phyloP scores from a whole-genome alignment of 2,329 filamentous ascomycete genomes.

The Fusarium acutatum region DNA sequence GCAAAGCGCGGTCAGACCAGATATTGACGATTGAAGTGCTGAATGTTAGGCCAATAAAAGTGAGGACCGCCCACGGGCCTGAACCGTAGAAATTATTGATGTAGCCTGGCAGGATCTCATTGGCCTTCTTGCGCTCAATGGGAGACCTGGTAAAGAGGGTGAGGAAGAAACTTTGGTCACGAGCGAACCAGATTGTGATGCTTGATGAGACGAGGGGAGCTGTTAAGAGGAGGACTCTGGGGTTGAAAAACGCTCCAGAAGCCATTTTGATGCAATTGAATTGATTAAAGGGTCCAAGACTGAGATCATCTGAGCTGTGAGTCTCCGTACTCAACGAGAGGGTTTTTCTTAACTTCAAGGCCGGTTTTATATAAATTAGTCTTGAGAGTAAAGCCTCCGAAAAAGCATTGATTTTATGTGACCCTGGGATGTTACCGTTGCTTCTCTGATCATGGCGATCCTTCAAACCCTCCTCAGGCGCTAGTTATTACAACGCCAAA shows the following conservation, averaged over 20 bases:
- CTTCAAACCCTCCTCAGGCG: background rate
- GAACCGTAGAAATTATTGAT: conserved; percentile 53
- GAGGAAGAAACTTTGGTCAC: conserved; percentile 56
- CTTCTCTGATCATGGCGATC: conserved; percentile 5
- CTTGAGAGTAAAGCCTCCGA: conserved; percentile 20
- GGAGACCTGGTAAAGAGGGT: conserved; percentile 45
- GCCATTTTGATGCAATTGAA: conserved; percentile 44
- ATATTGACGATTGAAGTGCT: conserved; percentile 42
- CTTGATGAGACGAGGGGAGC: conserved; percentile 58
- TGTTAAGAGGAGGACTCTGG: conserved; percentile 50
- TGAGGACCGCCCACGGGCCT: conserved; percentile 47
- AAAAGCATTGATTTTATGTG: background rate
- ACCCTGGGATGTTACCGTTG: background rate
- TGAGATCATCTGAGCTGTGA: background rate
- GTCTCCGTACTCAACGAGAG: background rate
- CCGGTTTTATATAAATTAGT: background rate
- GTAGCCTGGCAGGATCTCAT: conserved; percentile 53
- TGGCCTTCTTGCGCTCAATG: conserved; percentile 42
- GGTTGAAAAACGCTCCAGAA: conserved; percentile 49
- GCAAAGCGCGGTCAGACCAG: conserved; percentile 31
- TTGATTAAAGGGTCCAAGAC: background rate
- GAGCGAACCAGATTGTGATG: conserved; percentile 55
- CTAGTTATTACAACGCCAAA: conserved; percentile 6
- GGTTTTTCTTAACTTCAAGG: background rate
- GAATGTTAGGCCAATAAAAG: conserved; percentile 47